phyloP scores from a whole-genome alignment of 2,329 filamentous ascomycete species.

The Lecanicillium sp. region DNA sequence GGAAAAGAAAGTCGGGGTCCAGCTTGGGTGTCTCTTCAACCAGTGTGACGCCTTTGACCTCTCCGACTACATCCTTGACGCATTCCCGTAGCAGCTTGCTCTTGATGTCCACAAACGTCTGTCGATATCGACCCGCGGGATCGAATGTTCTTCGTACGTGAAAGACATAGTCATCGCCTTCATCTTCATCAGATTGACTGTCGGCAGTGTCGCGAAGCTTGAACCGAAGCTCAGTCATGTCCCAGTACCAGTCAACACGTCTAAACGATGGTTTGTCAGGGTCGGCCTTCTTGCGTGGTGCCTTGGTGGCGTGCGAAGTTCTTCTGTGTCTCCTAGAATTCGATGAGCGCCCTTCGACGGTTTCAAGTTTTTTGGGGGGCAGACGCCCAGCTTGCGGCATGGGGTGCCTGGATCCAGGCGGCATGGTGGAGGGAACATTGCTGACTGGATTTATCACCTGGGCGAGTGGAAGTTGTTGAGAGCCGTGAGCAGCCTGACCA shows the following conservation, averaged over 20 bases:
- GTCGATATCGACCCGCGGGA: slow-evolving; percentile 71
- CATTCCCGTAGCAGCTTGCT: slow-evolving; percentile 70
- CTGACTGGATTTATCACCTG: no score
- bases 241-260: slow-evolving; percentile 48
- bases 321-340: slow-evolving; percentile 14
- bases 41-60: slow-evolving; percentile 53
- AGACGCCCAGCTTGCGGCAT: no score
- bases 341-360: neutral
- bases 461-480: no score
- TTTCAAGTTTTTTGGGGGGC: no score
- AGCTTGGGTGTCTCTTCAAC: slow-evolving; percentile 72
- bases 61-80: slow-evolving; percentile 30
- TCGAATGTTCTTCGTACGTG: slow-evolving; percentile 77
- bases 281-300: neutral
- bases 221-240: slow-evolving; percentile 39
- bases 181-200: slow-evolving; percentile 27
- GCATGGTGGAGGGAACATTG: no score
- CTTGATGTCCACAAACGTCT: slow-evolving; percentile 74
- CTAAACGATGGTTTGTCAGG: slow-evolving; percentile 31
- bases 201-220: slow-evolving; percentile 49
- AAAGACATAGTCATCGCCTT: slow-evolving; percentile 76
- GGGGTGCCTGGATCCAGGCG: no score
- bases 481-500: no score
- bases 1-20: slow-evolving; percentile 63
- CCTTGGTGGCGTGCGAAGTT: slow-evolving; percentile 12